Evolutionary conservation across 192 early-diverging fungal species (phyloP).

Genomic region (Linnemannia zychae): DNA sequence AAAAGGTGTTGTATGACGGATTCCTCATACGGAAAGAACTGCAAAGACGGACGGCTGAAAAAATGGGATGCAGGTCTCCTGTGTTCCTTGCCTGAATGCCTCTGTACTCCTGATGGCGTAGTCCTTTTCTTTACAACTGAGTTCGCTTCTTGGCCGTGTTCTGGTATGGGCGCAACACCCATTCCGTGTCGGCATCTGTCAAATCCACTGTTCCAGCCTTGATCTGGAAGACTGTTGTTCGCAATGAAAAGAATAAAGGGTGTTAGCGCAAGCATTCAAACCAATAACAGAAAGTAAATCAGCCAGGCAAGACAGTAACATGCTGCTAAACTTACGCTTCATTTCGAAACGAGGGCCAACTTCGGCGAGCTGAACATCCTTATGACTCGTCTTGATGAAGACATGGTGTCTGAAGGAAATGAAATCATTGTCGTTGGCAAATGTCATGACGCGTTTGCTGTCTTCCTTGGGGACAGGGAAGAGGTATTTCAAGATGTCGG

Average conservation of each 20-base stretch:
- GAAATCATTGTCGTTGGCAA: conserved; percentile 96
- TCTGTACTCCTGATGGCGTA: background rate
- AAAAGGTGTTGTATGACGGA: background rate
- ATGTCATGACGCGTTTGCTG: conserved; percentile 96
- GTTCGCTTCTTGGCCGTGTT: conserved; percentile 88
- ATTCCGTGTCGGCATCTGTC: conserved; percentile 96
- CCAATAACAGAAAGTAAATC: conserved; percentile 6
- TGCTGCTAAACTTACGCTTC: conserved; percentile 72
- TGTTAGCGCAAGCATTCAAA: background rate
- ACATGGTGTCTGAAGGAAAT: conserved; percentile 99
- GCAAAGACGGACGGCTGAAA: background rate
- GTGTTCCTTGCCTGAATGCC: background rate
- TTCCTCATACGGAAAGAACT: background rate
- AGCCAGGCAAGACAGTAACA: background rate
- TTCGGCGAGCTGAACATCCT: conserved; percentile 94
- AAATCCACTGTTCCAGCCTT: conserved; percentile 95
- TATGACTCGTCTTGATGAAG: conserved; percentile 88
- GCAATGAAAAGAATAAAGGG: background rate
- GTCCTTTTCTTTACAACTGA: conserved; percentile 63
- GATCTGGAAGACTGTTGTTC: conserved; percentile 88
- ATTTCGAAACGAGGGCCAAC: conserved; percentile 99
- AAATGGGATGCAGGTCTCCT: background rate
- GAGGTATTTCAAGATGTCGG: conserved; percentile 89
- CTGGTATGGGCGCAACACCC: conserved; percentile 94
- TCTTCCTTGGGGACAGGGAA: conserved; percentile 99